phyloP scores from a whole-genome alignment of 352 stramenopile species.

The Globisporangium abappressorium region DNA sequence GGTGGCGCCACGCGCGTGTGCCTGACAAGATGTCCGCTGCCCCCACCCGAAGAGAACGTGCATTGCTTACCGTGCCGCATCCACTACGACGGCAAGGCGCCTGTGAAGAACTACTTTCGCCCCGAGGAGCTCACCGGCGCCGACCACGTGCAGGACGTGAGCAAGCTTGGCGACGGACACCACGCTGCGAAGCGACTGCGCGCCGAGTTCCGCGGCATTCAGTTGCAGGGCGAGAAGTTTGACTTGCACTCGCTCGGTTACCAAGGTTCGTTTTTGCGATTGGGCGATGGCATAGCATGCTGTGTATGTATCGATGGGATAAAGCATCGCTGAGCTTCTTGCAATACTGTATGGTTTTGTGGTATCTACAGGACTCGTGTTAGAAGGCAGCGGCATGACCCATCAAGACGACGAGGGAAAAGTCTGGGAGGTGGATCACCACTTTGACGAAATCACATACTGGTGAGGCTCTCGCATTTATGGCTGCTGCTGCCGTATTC shows the following conservation, averaged over 20 bases:
- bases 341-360: not conserved
- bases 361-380: slow-evolving; percentile 39
- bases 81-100: slow-evolving; percentile 55
- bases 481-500: not conserved
- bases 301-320: not conserved
- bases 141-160: slow-evolving; percentile 27
- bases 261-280: slow-evolving; percentile 32
- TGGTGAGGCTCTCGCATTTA: slow-evolving; percentile 39
- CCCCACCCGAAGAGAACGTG: slow-evolving; percentile 45
- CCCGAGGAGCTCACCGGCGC: slow-evolving; percentile 32
- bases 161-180: slow-evolving; percentile 17
- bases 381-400: slow-evolving; percentile 59
- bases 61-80: slow-evolving; percentile 79
- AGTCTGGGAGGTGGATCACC: slow-evolving; percentile 74
- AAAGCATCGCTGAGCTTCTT: too few species aligned
- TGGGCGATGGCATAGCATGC: not conserved
- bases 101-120: slow-evolving; percentile 76
- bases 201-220: slow-evolving; percentile 68
- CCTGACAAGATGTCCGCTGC: slow-evolving; percentile 73
- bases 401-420: slow-evolving; percentile 57
- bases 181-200: slow-evolving; percentile 24
- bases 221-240: slow-evolving; percentile 54
- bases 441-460: slow-evolving; percentile 68
- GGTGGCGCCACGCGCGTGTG: slow-evolving; percentile 38
- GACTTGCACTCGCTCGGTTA: slow-evolving; percentile 38